These are phyloP conservation scores for Cetradonia linearis DNA, from an alignment of 495 filamentous ascomycete genomes.

Conservation along the genomic window DNA sequence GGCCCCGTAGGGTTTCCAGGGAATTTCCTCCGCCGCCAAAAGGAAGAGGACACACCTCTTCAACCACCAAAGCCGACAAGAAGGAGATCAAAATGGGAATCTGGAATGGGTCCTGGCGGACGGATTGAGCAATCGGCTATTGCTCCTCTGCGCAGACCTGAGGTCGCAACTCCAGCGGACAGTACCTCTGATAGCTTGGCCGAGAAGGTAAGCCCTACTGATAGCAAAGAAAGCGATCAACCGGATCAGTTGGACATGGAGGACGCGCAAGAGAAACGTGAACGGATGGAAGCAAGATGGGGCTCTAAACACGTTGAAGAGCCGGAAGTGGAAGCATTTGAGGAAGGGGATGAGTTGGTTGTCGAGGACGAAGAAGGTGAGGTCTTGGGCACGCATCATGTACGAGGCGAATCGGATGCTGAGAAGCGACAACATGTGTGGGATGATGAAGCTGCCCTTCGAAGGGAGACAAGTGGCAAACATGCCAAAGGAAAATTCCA, in stretches of 20 bases:
- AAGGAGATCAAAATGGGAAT: conserved; percentile 59
- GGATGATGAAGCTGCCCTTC: conserved; percentile 49
- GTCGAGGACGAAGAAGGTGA: conserved; percentile 85
- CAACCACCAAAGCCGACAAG: conserved; percentile 52
- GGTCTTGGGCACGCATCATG: conserved; percentile 51
- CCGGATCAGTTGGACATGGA: conserved; percentile 24
- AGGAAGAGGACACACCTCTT: conserved; percentile 58
- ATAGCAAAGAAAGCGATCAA: conserved; percentile 17
- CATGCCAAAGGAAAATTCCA: conserved; percentile 34
- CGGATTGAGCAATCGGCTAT: conserved; percentile 90
- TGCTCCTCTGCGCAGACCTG: conserved; percentile 49
- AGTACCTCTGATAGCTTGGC: conserved; percentile 33
- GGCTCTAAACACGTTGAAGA: conserved; percentile 29
- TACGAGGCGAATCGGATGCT: conserved; percentile 33
- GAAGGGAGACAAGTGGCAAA: conserved; percentile 42
- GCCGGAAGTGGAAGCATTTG: conserved; percentile 53
- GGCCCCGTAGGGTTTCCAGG: conserved; percentile 65
- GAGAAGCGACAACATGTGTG: conserved; percentile 45
- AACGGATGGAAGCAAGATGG: conserved; percentile 29
- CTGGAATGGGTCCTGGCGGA: conserved; percentile 69
- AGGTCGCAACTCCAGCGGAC: conserved; percentile 27
- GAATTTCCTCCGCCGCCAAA: conserved; percentile 72
- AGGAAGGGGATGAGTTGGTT: conserved; percentile 74
- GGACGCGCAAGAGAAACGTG: conserved; percentile 25
- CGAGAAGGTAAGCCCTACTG: conserved; percentile 27